Evolutionary conservation across 192 early-diverging fungal genomes (phyloP), one percentile per base, ranked within the genome.

Genomic region (Lunasporangiospora selenospora): DNA sequence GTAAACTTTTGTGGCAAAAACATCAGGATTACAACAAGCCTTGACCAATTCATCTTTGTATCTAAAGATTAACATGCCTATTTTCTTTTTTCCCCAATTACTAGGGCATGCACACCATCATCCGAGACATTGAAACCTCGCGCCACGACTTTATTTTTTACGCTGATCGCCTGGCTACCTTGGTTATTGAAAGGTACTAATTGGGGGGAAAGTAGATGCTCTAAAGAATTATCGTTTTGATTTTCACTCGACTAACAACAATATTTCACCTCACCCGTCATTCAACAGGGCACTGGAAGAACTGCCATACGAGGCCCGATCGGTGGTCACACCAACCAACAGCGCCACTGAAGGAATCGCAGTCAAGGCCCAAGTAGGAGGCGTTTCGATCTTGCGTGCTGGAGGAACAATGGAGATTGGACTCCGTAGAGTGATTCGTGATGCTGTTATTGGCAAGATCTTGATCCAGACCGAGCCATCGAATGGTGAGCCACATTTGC

Each of bases 331-430:
- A 0, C 89, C 93, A 3, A 86, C 79, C 30, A 79, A 77, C n/a
- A 48, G 76, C 7, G 60, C 69, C 1, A 89, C 88, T 50, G 39
- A 80, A 4, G 89, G 90, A 39, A 76, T 65, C 27, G 66, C 37
- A 19, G 44, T 71, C 23, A 53, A 64, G 3, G 52, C 62, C 7
- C 53, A 77, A 46, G 62, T 85, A 40, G 90, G 83, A 47, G 93
- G 88, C 33, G 91, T 96, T 6, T 92, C 92, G 2, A 87, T 98
- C 44, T 79, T 96, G 44, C 90, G 93, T 33, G 86, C 93, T 3
- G 96, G 95, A 13, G 87, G 88, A n/a, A 89, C 92, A 7, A 96
- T 98, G 94, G 95, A 97, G 65, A 83, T 79, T 53, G 93, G 90
- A 6, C 76, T 97, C 27, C 89, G 88, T 53, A 84, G 87, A 51